Conservation (phyloP, 2,329 filamentous ascomycete species). For the Aspergillus fijiensis region DNA sequence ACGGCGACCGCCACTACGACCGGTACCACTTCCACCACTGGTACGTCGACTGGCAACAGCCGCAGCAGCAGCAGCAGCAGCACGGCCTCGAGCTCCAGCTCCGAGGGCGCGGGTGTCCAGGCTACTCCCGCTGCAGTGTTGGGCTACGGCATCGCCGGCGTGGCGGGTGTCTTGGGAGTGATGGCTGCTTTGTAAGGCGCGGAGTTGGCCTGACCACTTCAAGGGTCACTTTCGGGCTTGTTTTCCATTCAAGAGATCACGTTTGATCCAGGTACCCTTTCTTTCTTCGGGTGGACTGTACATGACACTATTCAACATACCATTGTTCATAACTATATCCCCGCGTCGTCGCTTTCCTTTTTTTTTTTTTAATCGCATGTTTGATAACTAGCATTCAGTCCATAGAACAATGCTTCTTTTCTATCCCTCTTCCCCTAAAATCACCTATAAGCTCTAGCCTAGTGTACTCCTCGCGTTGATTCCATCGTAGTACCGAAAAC, state of each 20-base stretch:
- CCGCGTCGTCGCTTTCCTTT: neutral
- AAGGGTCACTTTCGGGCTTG: neutral
- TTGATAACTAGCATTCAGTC: neutral
- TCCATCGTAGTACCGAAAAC: too few relatives aligned
- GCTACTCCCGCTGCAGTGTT: neutral
- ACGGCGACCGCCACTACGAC: constrained; percentile 17
- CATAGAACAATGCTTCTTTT: neutral
- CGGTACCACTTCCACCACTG: neutral
- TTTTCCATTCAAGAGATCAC: too few relatives aligned
- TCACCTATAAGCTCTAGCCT: too few relatives aligned
- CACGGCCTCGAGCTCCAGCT: neutral
- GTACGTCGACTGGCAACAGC: neutral
- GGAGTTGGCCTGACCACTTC: neutral
- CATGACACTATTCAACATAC: neutral
- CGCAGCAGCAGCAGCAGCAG: neutral
- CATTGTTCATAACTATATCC: neutral
- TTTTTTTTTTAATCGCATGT: neutral
- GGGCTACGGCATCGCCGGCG: neutral
- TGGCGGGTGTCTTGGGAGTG: neutral
- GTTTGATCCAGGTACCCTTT: too few relatives aligned
- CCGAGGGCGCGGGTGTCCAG: neutral
- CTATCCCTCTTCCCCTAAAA: too few relatives aligned
- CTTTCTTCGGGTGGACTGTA: neutral
- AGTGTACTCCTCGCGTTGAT: too few relatives aligned
- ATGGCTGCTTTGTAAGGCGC: neutral